These are phyloP conservation scores for Tremella mesenterica DNA, from an alignment of 768 basidiomycete genomes.

Conservation along the genomic window DNA sequence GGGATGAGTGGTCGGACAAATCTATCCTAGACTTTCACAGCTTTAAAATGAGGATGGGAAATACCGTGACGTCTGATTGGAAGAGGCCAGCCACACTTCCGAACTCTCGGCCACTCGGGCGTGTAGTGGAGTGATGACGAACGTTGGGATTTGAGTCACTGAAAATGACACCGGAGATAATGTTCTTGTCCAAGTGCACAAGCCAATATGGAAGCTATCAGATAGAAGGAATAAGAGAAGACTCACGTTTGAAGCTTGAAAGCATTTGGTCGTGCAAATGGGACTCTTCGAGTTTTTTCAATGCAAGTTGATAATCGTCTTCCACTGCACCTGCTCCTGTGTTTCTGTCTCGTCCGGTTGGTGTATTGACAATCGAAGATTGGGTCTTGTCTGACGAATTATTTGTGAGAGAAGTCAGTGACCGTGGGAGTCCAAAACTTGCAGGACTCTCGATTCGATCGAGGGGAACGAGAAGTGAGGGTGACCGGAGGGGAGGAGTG, in stretches of 20 bases:
- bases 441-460: too few relatives aligned
- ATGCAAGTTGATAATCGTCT: slow-evolving; percentile 3
- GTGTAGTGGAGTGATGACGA: neutral
- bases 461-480: neutral
- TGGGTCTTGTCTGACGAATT: too few relatives aligned
- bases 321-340: too few relatives aligned
- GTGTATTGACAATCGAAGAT: too few relatives aligned
- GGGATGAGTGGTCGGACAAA: too few relatives aligned
- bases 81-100: neutral
- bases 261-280: slow-evolving; percentile 32
- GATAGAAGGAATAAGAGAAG: neutral
- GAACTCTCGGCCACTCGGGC: neutral
- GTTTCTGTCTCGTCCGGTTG: too few relatives aligned
- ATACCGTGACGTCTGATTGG: neutral
- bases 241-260: slow-evolving; percentile 40
- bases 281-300: slow-evolving; percentile 18
- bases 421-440: too few relatives aligned
- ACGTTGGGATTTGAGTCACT: neutral
- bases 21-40: too few relatives aligned
- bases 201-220: neutral
- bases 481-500: neutral
- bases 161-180: too few relatives aligned
- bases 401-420: too few relatives aligned
- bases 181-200: too few relatives aligned
- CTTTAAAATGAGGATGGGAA: too few relatives aligned